Evolutionary conservation across 2,329 filamentous ascomycete species (phyloP).

Genomic region (Capronia americana): DNA sequence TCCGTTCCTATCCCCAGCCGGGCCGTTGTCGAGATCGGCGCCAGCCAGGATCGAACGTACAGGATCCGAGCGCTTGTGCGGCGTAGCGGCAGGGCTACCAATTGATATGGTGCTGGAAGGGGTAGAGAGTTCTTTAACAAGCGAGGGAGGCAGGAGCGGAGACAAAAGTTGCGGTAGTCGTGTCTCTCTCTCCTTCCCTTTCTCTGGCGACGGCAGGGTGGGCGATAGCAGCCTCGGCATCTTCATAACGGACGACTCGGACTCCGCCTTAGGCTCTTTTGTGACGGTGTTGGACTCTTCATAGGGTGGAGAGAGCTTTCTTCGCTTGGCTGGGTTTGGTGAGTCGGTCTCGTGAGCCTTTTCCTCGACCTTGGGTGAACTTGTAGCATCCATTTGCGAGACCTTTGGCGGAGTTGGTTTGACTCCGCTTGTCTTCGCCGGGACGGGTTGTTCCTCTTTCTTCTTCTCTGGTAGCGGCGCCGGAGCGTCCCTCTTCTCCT

Average conservation of each 20-base stretch:
- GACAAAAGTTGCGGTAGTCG: conserved; percentile 37
- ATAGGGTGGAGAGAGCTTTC: conserved; percentile 45
- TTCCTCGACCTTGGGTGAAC: conserved; percentile 13
- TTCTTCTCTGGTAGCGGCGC: conserved; percentile 8
- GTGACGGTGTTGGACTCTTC: conserved; percentile 20
- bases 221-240: conserved; percentile 37
- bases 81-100: conserved; percentile 27
- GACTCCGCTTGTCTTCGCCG: neutral
- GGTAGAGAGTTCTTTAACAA: conserved; percentile 33
- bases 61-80: conserved; percentile 33
- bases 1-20: conserved; percentile 21
- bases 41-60: conserved; percentile 35
- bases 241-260: conserved; percentile 26
- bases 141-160: conserved; percentile 37
- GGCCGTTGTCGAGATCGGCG: conserved; percentile 29
- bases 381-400: conserved; percentile 16
- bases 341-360: conserved; percentile 34
- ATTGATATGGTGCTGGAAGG: conserved; percentile 22
- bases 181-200: conserved; percentile 29
- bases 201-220: conserved; percentile 37
- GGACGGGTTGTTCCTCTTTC: conserved; percentile 4
- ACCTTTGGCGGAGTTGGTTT: conserved; percentile 5
- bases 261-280: conserved; percentile 15
- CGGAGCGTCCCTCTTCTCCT: neutral
- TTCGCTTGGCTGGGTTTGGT: conserved; percentile 48